Evolutionary conservation across 768 basidiomycete genomes (phyloP).

Genomic region (Lactifluus hygrophoroides): DNA sequence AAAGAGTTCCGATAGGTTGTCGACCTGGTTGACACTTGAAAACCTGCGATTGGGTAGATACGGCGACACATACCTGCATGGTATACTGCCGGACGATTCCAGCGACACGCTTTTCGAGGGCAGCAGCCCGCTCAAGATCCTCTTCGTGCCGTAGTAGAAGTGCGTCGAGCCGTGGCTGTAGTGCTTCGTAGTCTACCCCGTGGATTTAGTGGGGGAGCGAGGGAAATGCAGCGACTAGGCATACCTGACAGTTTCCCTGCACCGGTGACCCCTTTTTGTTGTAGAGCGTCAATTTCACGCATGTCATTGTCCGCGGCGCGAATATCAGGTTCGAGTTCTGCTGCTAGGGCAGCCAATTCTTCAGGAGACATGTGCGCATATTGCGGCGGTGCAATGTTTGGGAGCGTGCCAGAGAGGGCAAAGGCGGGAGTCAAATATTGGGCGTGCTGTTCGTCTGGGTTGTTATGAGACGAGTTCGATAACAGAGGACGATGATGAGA

Average conservation of each 20-base stretch:
- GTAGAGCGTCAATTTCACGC: constrained; percentile 63
- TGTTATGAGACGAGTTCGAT: background rate
- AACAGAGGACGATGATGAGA: constrained; percentile 22
- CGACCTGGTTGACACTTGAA: constrained; percentile 41
- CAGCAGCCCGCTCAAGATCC: constrained; percentile 45
- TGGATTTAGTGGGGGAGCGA: background rate
- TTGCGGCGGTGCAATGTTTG: constrained; percentile 37
- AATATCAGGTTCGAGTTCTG: constrained; percentile 79
- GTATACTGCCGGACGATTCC: constrained; percentile 59
- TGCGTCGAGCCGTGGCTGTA: constrained; percentile 59
- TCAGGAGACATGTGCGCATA: constrained; percentile 58
- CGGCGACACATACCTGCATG: constrained; percentile 44
- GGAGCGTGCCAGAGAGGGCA: constrained; percentile 55
- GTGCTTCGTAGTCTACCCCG: constrained; percentile 46
- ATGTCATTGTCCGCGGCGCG: constrained; percentile 77
- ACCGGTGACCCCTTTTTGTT: constrained; percentile 59
- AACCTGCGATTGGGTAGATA: background rate
- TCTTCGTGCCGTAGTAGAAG: constrained; percentile 52
- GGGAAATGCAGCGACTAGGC: background rate
- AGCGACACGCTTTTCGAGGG: constrained; percentile 60
- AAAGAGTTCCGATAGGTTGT: constrained; percentile 74
- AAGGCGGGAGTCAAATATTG: constrained; percentile 68
- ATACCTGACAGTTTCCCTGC: constrained; percentile 64
- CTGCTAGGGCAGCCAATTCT: constrained; percentile 61
- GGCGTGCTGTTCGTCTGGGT: constrained; percentile 66